Evolutionary conservation across 768 basidiomycete genomes (phyloP).

Genomic region (Mycena indigotica): DNA sequence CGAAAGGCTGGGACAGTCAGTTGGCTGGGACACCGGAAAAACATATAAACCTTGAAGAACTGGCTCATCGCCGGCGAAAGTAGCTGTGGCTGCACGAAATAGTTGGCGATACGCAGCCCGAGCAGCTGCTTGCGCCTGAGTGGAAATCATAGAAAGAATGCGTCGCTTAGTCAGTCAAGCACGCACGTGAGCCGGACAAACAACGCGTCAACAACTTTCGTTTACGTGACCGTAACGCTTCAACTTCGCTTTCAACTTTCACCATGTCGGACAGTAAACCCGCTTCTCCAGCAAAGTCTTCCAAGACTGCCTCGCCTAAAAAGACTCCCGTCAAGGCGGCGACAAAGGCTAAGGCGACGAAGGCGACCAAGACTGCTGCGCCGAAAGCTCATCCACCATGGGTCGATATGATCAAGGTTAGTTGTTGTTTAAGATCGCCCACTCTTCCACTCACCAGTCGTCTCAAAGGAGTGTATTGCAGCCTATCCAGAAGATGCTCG

Average conservation of each 20-base stretch:
- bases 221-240: neutral
- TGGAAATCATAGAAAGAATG: neutral
- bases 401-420: constrained; percentile 81
- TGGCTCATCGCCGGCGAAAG: constrained; percentile 66
- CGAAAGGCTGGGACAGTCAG: constrained; percentile 61
- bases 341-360: constrained; percentile 42
- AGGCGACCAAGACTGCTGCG: constrained; percentile 50
- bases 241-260: neutral
- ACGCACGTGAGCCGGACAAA: neutral
- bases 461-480: constrained; percentile 77
- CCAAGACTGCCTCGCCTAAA: neutral
- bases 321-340: constrained; percentile 1
- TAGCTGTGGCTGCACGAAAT: constrained; percentile 63
- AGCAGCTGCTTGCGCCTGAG: constrained; percentile 62
- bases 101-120: constrained; percentile 76
- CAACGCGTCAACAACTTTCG: too few relatives aligned
- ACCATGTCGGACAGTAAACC: neutral
- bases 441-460: constrained; percentile 16
- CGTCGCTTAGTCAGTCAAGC: neutral
- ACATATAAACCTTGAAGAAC: constrained; percentile 53
- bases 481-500: constrained; percentile 75
- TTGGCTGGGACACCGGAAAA: neutral
- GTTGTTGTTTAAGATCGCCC: neutral
- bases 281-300: neutral
- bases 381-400: constrained; percentile 63